Evolutionary conservation across 371 early-diverging fungal genomes (phyloP), one percentile per base, ranked within the genome.

Genomic region (Mortierella sp.): DNA sequence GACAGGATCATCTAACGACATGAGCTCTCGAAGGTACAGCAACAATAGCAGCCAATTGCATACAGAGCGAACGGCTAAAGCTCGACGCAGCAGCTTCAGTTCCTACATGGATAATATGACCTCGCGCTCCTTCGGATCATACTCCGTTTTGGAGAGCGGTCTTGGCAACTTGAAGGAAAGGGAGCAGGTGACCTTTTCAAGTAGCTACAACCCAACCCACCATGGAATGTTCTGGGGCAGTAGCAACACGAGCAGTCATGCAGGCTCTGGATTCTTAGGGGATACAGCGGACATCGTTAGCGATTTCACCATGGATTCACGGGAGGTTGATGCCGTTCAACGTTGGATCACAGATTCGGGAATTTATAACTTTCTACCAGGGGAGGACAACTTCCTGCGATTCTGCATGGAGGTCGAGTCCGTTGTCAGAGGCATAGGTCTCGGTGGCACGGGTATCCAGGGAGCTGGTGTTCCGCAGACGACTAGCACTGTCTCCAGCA

Each of bases 341-440:
- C 64, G 64, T 4, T 81, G 78, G 68, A 50, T 81, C 6, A 46
- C 62, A 14, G 70, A 64, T 9, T 11, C 68, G 2, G 72, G 66
- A 5, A 70, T 80, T 19, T 54, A 80, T 55, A 76, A 80, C 51
- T 80, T 82, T 53, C 37, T 82, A 50, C 80, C 78, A 4, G 79
- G 80, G 19, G 82, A 82, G 19, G 79, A 80, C 47, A 67, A 66
- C 28, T 82, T 80, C 60, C 61, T 80, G 51, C 64, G 72, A 8
- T 82, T 79, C 47, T 82, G 82, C 43, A 72, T 80, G 70, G 79
- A 80, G 30, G 51, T 82, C 28, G 79, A 82, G 27, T 50, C 62
- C 0, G 61, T 76, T 34, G 61, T 76, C 11, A 56, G 62, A 2
- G 70, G 78, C 1, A 26, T 76, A 9, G 78, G 78, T 8, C 62